phyloP scores from a whole-genome alignment of 1,284 basidiomycete species.

The Cryptococcus amylolentus region DNA sequence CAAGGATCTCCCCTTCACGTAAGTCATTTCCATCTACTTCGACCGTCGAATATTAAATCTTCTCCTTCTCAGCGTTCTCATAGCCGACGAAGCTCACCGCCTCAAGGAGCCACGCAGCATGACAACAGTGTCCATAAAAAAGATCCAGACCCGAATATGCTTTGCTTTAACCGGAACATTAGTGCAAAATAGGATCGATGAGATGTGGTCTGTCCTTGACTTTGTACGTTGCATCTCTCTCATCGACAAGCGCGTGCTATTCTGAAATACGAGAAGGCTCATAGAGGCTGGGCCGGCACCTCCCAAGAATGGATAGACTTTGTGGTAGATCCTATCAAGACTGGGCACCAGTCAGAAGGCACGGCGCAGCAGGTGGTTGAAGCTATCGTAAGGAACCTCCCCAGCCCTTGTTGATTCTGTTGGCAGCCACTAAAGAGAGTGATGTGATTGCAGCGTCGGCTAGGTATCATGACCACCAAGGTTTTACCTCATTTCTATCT shows the following conservation, averaged over 20 bases:
- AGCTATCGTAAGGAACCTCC: constrained; percentile 33
- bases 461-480: constrained; percentile 37
- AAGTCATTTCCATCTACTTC: constrained; percentile 6
- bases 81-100: constrained; percentile 48
- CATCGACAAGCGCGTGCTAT: not conserved
- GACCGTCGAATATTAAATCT: not conserved
- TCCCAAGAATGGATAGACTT: constrained; percentile 43
- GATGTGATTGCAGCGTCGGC: constrained; percentile 15
- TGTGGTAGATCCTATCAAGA: constrained; percentile 47
- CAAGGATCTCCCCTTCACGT: constrained; percentile 42
- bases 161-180: constrained; percentile 45
- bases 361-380: constrained; percentile 40
- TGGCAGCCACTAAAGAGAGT: not conserved
- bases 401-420: not conserved
- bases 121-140: constrained; percentile 48
- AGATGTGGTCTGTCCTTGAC: constrained; percentile 53
- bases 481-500: constrained; percentile 53
- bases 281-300: constrained; percentile 46
- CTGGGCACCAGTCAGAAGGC: constrained; percentile 48
- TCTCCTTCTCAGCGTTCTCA: constrained; percentile 18
- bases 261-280: constrained; percentile 20
- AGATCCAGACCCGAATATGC: constrained; percentile 34
- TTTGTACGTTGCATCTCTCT: constrained; percentile 37
- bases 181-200: constrained; percentile 52
- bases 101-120: constrained; percentile 38